Evolutionary conservation across 345 rosid genomes (phyloP), one percentile per base, ranked within the genome.

Genomic region (Hirschfeldia incana): DNA sequence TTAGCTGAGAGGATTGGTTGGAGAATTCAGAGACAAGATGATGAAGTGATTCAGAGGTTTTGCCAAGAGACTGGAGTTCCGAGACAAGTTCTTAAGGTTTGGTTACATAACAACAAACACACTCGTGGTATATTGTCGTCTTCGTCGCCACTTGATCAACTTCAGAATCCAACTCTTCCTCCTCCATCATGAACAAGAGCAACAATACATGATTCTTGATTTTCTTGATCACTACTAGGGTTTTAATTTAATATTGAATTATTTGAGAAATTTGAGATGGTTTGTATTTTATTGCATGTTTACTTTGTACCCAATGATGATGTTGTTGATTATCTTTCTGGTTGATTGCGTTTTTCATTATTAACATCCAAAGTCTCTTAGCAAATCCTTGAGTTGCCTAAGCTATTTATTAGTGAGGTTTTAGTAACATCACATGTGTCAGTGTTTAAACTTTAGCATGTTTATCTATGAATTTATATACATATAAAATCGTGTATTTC

Each of bases 41-140:
- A 92, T 65, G 66, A 85, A 13, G 91, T 86, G 67, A 94, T 92
- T 76, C 98, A 92, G 61, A 85, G 88, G 70, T 84, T 94, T 72
- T 94, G 98, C 73, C 93, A 94, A 80, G 98, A 94, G 85, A 81
- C 89, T 80, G 98, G 98, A 4, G 84, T 94, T 44, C 92, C 87
- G 79, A 87, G 97, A 80, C 87, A 94, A 80, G 98, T 94, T 16
- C 94, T 94, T 49, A 94, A 94, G 87, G 98, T 94, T 17, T 94
- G 98, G 98, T 92, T 94, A 97, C 98, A 94, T 76, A 94, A 94
- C 78, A 94, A 94, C 89, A 94, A 92, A 83, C 94, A 88, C 83
- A 88, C 73, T 80, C 79, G 21, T 57, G 94, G 97, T 85, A 91
- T 88, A 21, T 21, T 21, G 97, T 73, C 83, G 4, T 49, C 73